phyloP scores from a whole-genome alignment of 1,284 basidiomycete species.

The Takashimella koratensis region DNA sequence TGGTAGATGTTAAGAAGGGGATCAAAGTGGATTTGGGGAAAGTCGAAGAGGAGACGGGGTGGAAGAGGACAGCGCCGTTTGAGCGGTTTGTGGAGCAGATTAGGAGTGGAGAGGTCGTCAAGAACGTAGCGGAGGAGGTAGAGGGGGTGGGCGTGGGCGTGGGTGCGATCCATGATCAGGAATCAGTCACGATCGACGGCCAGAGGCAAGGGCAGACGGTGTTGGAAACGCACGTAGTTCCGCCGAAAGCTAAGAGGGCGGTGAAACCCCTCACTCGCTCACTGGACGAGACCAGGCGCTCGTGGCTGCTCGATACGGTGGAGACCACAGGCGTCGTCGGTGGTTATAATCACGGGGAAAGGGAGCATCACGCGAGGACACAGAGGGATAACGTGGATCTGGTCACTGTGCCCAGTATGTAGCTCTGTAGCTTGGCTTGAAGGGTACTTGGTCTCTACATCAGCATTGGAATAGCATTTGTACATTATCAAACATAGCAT shows the following conservation, averaged over 20 bases:
- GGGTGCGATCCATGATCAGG: too few species aligned
- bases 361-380: too few species aligned
- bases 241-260: too few species aligned
- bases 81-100: conserved; percentile 16
- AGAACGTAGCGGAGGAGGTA: background rate
- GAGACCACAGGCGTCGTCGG: too few species aligned
- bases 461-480: too few species aligned
- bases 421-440: too few species aligned
- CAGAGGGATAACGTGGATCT: background rate
- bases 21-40: conserved; percentile 22
- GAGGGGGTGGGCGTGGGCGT: background rate
- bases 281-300: background rate
- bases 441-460: too few species aligned
- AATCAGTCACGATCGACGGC: too few species aligned
- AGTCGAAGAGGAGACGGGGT: conserved; percentile 11
- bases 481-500: too few species aligned
- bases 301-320: background rate
- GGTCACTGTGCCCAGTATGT: background rate
- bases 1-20: conserved; percentile 29
- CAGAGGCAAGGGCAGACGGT: too few species aligned
- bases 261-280: background rate
- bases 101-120: conserved; percentile 4
- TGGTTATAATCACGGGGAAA: too few species aligned
- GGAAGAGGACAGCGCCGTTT: conserved; percentile 16
- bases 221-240: too few species aligned